Base-by-base conservation (phyloP, 2,329 filamentous ascomycete species). In the Lasiodiplodia sp. region DNA sequence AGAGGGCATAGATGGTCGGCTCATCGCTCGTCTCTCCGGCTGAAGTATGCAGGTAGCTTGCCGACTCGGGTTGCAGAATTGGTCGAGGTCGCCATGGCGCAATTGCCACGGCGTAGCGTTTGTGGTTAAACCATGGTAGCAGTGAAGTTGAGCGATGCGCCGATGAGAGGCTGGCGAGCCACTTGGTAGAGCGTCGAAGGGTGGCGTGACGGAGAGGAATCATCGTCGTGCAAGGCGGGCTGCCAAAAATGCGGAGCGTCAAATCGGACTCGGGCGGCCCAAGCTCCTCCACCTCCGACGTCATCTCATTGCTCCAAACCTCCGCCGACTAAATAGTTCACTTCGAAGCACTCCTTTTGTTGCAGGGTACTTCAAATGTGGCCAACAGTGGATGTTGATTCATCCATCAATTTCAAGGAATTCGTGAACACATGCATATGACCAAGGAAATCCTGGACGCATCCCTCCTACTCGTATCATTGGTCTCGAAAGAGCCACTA, bases 1-100 rank as follows among this genome's bases (percentile, higher is more conserved):
- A 97, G 0, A 98, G 83, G 0, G 96, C 96, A 79, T 97, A 98
- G 66, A 99, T 97, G 1, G 95, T 98, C 31, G 69, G 67, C 56
- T 69, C 66, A 51, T 63, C 56, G 56, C 56, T 55, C 25, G 44
- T 52, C 5, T 23, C 44, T 18, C 10, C 44, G 28, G 60, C 44
- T 49, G 7, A 6, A 28, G 44, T 52, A 31, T 64, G 60, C 47
- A 52, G 60, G 60, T 23, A 38, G 31, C 60, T 40, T 55, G 65
- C 40, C 7, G 40, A 8, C 14, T 16, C 5, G 16, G 14, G 38
- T 18, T 63, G 38, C 23, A 28, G 16, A 14, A 25, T 67, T 14
- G 23, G 23, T 10, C 10, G n/a, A 25, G n/a, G 14, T 28, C 12
- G 40, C 44, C 65, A 67, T 60, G 55, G 56, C 40, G 53, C 40